Evolutionary conservation across 2,329 filamentous ascomycete genomes (phyloP).

Genomic region (Botryotinia globosa): DNA sequence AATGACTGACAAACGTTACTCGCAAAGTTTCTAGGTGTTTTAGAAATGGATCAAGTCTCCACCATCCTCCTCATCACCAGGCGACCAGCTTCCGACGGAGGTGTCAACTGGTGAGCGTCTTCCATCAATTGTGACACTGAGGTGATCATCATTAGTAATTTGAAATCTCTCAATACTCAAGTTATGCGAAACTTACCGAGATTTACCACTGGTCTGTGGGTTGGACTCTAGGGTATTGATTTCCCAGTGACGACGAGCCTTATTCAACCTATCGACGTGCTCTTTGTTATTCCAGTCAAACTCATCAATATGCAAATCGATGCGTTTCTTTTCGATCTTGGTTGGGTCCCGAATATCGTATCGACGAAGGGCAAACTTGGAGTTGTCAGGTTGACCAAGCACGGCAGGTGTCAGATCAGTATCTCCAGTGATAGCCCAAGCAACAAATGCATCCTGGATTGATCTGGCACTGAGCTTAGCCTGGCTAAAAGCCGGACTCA

Average conservation of each 20-base stretch:
- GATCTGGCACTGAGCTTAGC: background rate
- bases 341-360: background rate
- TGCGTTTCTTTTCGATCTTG: background rate
- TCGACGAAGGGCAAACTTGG: background rate
- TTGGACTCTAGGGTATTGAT: background rate
- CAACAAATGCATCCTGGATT: background rate
- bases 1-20: background rate
- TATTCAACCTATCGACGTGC: background rate
- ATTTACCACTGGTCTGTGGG: background rate
- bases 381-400: background rate
- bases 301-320: background rate
- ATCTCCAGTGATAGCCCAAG: background rate
- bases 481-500: background rate
- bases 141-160: background rate
- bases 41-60: background rate
- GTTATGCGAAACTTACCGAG: background rate
- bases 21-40: fast-evolving
- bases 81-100: background rate
- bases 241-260: background rate
- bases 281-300: slow-evolving; percentile 1
- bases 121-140: background rate
- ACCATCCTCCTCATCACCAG: background rate
- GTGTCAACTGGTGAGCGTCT: background rate
- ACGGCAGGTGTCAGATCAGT: background rate
- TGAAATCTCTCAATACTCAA: fast-evolving